Conservation (phyloP, 805 yeast species). For the Blastobotrys attinorum region DNA sequence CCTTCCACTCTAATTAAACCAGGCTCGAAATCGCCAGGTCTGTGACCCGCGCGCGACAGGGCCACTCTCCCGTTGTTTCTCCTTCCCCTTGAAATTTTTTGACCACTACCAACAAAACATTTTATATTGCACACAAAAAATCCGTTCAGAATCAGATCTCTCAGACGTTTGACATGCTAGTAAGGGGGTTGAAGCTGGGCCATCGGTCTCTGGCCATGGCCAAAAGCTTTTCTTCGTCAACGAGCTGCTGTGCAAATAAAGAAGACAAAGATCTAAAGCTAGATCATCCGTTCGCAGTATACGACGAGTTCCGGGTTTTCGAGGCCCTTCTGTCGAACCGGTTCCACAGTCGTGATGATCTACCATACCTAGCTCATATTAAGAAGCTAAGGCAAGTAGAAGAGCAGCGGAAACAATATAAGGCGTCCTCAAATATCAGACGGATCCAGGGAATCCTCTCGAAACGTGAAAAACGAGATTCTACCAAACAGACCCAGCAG, state of each 20-base stretch:
- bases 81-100: too few relatives aligned
- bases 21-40: too few relatives aligned
- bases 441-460: neutral
- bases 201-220: too few relatives aligned
- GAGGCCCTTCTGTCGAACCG: conserved; percentile 5
- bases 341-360: neutral
- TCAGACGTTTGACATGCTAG: too few relatives aligned
- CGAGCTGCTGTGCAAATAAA: neutral
- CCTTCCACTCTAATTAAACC: too few relatives aligned
- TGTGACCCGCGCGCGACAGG: too few relatives aligned
- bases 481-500: neutral
- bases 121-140: too few relatives aligned
- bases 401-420: neutral
- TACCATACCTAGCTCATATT: conserved; percentile 14
- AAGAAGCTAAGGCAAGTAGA: conserved; percentile 8
- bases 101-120: too few relatives aligned
- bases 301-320: conserved; percentile 7
- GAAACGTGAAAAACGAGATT: neutral
- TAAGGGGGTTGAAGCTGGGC: too few relatives aligned
- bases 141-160: too few relatives aligned
- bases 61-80: too few relatives aligned
- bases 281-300: conserved; percentile 1
- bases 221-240: too few relatives aligned
- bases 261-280: neutral
- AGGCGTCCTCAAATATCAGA: neutral